phyloP scores from a whole-genome alignment of 176 grass and related monocot species.

The Bothriochloa decipiens region DNA sequence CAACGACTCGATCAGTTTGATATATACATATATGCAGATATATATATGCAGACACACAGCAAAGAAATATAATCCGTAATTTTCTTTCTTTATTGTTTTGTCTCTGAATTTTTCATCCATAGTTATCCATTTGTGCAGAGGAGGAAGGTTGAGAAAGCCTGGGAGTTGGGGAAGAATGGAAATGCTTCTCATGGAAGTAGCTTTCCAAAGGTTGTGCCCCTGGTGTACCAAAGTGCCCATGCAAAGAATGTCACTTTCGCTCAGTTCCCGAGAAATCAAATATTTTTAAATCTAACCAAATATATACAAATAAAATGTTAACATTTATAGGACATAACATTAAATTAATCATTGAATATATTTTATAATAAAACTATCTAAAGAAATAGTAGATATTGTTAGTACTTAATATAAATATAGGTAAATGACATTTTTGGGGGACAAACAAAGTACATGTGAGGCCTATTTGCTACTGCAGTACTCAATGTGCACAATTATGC shows the following conservation, averaged over 20 bases:
- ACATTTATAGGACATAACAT: neutral
- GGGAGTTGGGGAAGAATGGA: neutral
- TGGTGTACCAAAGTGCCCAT: too few relatives aligned
- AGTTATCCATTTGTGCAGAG: conserved; percentile 39
- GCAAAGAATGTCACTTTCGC: too few relatives aligned
- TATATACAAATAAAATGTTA: too few relatives aligned
- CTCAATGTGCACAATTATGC: conserved; percentile 28
- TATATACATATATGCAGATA: neutral
- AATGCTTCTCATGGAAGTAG: neutral
- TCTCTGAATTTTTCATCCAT: neutral
- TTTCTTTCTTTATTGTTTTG: neutral
- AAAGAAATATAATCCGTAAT: neutral
- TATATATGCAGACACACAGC: neutral
- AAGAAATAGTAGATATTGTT: too few relatives aligned
- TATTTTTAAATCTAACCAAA: too few relatives aligned
- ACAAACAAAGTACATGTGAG: neutral
- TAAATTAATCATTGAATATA: neutral
- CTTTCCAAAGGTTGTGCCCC: conserved; percentile 20
- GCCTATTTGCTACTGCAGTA: neutral
- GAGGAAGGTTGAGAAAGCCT: neutral
- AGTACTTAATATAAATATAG: too few relatives aligned
- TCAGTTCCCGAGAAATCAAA: too few relatives aligned
- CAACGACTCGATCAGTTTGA: neutral
- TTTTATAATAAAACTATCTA: neutral
- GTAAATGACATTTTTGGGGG: too few relatives aligned